Evolutionary conservation across 192 early-diverging fungal species (phyloP).

Genomic region (Rhizophagus clarus): DNA sequence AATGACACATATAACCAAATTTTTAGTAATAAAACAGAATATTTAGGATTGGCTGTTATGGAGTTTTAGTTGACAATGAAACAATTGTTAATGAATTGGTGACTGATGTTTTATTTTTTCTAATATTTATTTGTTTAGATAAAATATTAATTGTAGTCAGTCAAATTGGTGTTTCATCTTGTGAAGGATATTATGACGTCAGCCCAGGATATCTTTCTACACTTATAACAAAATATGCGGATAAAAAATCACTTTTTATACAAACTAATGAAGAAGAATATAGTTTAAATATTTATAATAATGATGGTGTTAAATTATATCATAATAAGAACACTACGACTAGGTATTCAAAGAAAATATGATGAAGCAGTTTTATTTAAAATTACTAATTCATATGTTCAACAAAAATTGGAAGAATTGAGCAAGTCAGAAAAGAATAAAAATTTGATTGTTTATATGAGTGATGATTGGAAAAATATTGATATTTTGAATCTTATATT

Average conservation of each 20-base stretch:
- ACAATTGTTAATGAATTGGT: neutral
- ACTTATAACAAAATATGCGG: neutral
- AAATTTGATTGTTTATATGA: neutral
- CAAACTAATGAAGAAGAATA: neutral
- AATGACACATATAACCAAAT: neutral
- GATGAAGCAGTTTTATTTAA: neutral
- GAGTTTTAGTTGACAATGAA: neutral
- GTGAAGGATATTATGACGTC: neutral
- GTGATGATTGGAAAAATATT: neutral
- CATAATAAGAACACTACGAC: neutral
- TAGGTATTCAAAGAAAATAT: neutral
- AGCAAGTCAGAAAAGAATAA: neutral
- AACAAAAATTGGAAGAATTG: neutral
- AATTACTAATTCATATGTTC: neutral
- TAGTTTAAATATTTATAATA: neutral
- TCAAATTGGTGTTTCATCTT: neutral
- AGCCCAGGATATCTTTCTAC: neutral
- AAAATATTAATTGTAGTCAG: neutral
- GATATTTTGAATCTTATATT: neutral
- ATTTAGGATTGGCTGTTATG: neutral
- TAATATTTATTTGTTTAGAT: neutral
- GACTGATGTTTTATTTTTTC: neutral
- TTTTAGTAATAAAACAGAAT: neutral
- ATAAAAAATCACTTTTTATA: neutral
- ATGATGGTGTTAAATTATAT: neutral